These are phyloP conservation scores for Cercospora sesami DNA, from an alignment of 2,329 filamentous ascomycete genomes.

Conservation along the genomic window DNA sequence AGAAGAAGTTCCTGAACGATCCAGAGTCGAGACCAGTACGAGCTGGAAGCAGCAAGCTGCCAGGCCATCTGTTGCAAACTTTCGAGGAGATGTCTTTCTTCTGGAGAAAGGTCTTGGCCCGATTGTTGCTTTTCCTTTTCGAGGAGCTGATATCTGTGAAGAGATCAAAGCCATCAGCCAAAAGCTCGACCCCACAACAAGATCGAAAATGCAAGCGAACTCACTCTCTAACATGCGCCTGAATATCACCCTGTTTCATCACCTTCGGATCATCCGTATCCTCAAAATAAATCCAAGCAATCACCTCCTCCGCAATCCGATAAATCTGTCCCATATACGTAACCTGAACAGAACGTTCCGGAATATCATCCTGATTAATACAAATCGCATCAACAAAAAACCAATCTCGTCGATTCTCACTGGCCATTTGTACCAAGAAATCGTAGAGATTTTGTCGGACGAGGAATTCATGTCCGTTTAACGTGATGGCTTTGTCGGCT, in stretches of 20 bases:
- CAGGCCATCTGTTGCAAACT: conserved; percentile 8
- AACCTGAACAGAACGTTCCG: conserved; percentile 23
- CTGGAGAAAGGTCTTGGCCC: background rate
- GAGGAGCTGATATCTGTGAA: background rate
- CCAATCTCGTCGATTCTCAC: conserved; percentile 9
- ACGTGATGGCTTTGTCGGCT: background rate
- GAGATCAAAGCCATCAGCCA: background rate
- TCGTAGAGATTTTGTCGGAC: conserved; percentile 16
- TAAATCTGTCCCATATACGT: conserved; percentile 28
- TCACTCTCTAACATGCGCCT: conserved; percentile 4
- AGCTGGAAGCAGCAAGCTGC: conserved; percentile 9
- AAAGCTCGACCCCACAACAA: background rate
- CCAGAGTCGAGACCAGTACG: conserved; percentile 13
- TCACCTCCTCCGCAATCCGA: conserved; percentile 12
- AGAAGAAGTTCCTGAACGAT: conserved; percentile 17
- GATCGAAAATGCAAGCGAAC: background rate
- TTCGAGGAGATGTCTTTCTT: background rate
- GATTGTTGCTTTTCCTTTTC: background rate
- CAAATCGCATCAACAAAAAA: conserved; percentile 25
- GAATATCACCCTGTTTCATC: conserved; percentile 9
- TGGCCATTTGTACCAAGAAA: conserved; percentile 11
- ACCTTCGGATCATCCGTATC: conserved; percentile 13
- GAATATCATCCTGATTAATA: conserved; percentile 25
- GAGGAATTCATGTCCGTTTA: conserved; percentile 11
- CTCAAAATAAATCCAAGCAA: conserved; percentile 20